Evolutionary conservation across 78 protist genomes (phyloP), one percentile per base, ranked within the genome.

Genomic region (Tieghemostelium lacteum): DNA sequence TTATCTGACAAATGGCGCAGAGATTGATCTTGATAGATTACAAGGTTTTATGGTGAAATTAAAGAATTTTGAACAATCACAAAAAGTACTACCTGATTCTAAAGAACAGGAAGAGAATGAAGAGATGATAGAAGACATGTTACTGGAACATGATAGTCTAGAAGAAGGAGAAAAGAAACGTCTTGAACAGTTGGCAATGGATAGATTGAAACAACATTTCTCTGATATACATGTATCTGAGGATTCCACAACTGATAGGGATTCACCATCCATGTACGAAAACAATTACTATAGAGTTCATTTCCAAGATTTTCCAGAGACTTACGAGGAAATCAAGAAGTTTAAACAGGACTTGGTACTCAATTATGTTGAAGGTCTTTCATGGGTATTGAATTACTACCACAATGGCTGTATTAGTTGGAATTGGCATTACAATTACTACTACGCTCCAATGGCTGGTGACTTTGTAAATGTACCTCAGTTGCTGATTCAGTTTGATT

Each of bases 351-450:
- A 28, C 0, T 24, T 92, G 29, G 71, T 69, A 20, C 37, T 5
- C 16, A n/a, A 37, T 3, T 92, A 63, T 70, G 69, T 69, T 0
- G 87, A 63, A 24, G 98, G 98, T 63, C 19, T 98, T 22, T 26
- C 22, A 33, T 97, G 99, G 99, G 97, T 97, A 24, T 28, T 93
- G 24, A 63, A 75, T 57, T 98, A 98, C 89, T 98, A 98, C 88
- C 97, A 95, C 83, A 36, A 87, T 3, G 99, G 99, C 20, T 64
- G 93, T 26, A 58, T 80, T 3, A 78, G 95, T 26, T 98, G 99
- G 99, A 16, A 10, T 26, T 98, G 99, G 99, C 96, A 34, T 83
- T 98, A 73, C 63, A 99, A 99, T 37, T 94, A 93, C 83, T 97
- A 98, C 75, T 97, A 95, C 80, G 95, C 99, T 0, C 99, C 99